These are phyloP conservation scores for Botrytis aclada DNA, from an alignment of 2,329 filamentous ascomycete genomes.

Conservation along the genomic window DNA sequence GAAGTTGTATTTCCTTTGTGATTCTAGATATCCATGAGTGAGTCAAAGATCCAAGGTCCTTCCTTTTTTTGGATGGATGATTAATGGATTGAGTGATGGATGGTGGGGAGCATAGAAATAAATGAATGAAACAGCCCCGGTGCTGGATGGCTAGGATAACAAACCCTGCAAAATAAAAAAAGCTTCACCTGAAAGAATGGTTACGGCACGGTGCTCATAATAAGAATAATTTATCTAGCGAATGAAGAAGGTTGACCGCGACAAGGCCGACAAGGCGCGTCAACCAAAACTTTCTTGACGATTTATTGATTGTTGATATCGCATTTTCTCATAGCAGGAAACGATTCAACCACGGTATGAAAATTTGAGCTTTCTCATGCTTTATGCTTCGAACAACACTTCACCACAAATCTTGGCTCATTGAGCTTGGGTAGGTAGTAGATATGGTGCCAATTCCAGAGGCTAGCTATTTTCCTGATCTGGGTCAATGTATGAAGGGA, in stretches of 20 bases:
- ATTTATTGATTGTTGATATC: background rate
- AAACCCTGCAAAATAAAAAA: constrained; percentile 15
- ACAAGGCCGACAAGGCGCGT: constrained; percentile 26
- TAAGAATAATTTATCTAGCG: background rate
- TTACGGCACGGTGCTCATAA: background rate
- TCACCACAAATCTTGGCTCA: constrained; percentile 31
- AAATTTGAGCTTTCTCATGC: constrained; percentile 30
- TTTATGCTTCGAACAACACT: constrained; percentile 35
- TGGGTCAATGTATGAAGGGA: constrained; percentile 81
- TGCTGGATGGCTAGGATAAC: background rate
- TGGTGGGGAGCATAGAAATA: background rate
- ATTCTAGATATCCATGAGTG: background rate
- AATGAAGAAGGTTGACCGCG: constrained; percentile 7
- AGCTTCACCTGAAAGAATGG: constrained; percentile 5
- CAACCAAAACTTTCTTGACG: constrained; percentile 19
- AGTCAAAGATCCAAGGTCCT: background rate
- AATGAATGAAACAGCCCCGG: background rate
- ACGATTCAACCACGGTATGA: background rate
- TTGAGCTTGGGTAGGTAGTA: constrained; percentile 55
- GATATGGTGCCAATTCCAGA: constrained; percentile 69
- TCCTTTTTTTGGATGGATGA: background rate
- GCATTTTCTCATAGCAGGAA: background rate
- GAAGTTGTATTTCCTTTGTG: background rate
- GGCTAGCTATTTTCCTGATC: constrained; percentile 74
- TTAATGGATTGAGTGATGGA: background rate